Conservation (phyloP, 805 yeast genomes). For the Kodamaea laetipori region DNA sequence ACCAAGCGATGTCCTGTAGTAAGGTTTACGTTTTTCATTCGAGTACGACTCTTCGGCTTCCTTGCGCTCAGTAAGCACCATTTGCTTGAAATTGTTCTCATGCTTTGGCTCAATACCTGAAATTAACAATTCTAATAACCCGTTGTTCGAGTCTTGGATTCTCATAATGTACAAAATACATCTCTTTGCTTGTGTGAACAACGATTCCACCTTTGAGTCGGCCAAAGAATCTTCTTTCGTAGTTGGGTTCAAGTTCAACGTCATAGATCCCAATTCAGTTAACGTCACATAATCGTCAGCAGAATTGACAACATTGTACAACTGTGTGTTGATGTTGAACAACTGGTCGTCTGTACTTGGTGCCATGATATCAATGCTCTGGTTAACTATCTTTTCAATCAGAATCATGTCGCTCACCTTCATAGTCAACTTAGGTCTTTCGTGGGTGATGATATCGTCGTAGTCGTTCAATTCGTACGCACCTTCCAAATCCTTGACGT, state of each 20-base stretch:
- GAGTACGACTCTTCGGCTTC: slow-evolving; percentile 31
- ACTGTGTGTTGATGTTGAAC: slow-evolving; percentile 42
- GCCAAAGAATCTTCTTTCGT: slow-evolving; percentile 47
- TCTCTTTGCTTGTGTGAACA: slow-evolving; percentile 77
- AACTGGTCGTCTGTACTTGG: slow-evolving; percentile 59
- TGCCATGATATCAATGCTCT: slow-evolving; percentile 45
- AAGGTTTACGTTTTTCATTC: slow-evolving; percentile 43
- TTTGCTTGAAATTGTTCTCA: slow-evolving; percentile 61
- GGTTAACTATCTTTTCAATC: slow-evolving; percentile 46
- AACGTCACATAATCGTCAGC: slow-evolving; percentile 47
- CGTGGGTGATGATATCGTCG: slow-evolving; percentile 61
- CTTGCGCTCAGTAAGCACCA: slow-evolving; percentile 50
- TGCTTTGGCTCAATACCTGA: slow-evolving; percentile 68
- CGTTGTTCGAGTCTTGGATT: slow-evolving; percentile 69
- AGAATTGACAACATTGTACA: slow-evolving; percentile 39
- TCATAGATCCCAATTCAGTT: slow-evolving; percentile 53
- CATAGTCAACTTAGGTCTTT: slow-evolving; percentile 49
- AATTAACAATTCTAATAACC: slow-evolving; percentile 64
- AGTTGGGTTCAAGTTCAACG: slow-evolving; percentile 58
- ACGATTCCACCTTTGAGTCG: slow-evolving; percentile 58
- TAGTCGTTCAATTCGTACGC: slow-evolving; percentile 63
- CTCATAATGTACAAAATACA: slow-evolving; percentile 80
- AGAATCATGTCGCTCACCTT: slow-evolving; percentile 49
- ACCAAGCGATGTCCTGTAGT: slow-evolving; percentile 50
- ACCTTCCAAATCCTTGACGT: slow-evolving; percentile 56